phyloP scores from a whole-genome alignment of 805 yeast species.

The Starmerella gropengiesseri region DNA sequence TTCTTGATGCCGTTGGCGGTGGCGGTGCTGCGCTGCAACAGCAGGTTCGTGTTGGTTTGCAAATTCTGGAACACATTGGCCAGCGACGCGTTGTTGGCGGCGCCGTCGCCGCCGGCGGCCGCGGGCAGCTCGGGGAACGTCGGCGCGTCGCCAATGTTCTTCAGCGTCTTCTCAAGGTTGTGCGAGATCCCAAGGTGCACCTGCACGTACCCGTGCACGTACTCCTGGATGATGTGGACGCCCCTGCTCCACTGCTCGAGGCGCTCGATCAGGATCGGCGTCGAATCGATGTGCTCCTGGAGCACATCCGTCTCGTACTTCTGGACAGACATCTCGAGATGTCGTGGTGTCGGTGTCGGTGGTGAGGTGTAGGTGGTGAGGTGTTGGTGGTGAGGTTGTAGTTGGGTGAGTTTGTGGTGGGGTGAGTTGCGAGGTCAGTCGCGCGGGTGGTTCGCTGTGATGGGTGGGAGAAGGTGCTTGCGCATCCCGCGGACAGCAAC shows the following conservation, averaged over 20 bases:
- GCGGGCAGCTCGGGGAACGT: constrained; percentile 22
- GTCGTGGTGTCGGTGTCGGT: too few species aligned
- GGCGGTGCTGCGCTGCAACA: constrained; percentile 31
- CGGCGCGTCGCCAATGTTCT: constrained; percentile 30
- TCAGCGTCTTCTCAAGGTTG: constrained; percentile 30
- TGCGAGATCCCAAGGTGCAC: constrained; percentile 26
- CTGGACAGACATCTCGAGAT: constrained; percentile 21
- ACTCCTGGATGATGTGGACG: constrained; percentile 27
- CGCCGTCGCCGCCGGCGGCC: neutral
- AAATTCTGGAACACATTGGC: constrained; percentile 30
- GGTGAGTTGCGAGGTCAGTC: neutral
- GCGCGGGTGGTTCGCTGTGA: neutral
- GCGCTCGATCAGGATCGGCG: constrained; percentile 29
- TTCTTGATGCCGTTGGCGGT: constrained; percentile 33
- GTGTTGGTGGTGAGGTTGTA: too few species aligned
- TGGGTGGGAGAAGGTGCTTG: neutral
- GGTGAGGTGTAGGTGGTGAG: too few species aligned
- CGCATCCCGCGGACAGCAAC: too few species aligned
- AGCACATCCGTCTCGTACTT: constrained; percentile 23
- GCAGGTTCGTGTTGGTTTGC: constrained; percentile 28
- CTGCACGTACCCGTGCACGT: constrained; percentile 25
- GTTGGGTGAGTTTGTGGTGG: too few species aligned
- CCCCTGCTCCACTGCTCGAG: constrained; percentile 34
- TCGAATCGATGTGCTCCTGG: constrained; percentile 30
- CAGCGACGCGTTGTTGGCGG: constrained; percentile 24